phyloP scores from a whole-genome alignment of 2,329 filamentous ascomycete genomes.

The Ascochyta viciae-villosae region DNA sequence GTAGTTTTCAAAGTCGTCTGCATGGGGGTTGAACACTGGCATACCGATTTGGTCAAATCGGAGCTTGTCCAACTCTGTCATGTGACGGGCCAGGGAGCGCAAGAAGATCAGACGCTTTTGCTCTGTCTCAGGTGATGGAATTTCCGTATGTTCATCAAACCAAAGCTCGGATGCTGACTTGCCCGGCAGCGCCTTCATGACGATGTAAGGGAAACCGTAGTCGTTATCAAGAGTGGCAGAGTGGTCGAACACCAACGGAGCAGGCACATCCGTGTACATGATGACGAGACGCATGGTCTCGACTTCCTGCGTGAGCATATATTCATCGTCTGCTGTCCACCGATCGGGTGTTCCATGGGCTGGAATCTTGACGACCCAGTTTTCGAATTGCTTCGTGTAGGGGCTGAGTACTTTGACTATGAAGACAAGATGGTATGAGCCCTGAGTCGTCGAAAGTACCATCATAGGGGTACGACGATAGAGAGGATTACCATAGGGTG shows the following conservation, averaged over 20 bases:
- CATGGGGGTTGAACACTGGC: neutral
- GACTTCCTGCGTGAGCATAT: no score
- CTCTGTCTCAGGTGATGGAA: neutral
- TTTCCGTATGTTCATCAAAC: slow-evolving; percentile 9
- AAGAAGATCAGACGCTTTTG: slow-evolving; percentile 22
- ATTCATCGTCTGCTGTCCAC: no score
- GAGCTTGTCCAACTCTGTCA: slow-evolving; percentile 17
- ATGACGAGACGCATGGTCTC: no score
- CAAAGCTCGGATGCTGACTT: slow-evolving; percentile 18
- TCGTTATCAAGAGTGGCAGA: no score
- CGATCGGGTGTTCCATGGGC: no score
- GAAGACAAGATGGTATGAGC: slow-evolving; percentile 6
- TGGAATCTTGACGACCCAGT: no score
- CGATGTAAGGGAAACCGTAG: slow-evolving; percentile 18
- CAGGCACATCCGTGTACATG: no score
- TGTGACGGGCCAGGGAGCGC: slow-evolving; percentile 15
- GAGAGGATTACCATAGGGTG: no score
- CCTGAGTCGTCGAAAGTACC: neutral
- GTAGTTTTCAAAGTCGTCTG: neutral
- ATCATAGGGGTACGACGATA: no score
- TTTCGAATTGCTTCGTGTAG: no score
- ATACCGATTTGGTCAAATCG: slow-evolving; percentile 23
- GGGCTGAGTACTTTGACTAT: no score
- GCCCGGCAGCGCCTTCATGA: slow-evolving; percentile 24
- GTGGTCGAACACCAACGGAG: no score